phyloP scores from a whole-genome alignment of 495 filamentous ascomycete genomes.

The Penicillium desertorum region DNA sequence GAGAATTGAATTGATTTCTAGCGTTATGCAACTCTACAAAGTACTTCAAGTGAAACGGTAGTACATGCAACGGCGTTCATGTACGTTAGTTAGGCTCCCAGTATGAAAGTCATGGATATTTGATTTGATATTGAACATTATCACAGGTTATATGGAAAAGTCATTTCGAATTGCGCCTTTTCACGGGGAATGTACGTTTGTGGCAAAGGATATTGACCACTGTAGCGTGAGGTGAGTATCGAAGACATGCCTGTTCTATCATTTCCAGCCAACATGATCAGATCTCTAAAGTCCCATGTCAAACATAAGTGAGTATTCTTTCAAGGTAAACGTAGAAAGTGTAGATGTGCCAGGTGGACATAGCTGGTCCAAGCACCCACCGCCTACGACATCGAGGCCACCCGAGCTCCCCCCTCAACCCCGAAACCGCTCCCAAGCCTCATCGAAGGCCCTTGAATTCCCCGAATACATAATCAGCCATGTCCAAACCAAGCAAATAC shows the following conservation, averaged over 20 bases:
- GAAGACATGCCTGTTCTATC: background rate
- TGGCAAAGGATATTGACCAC: background rate
- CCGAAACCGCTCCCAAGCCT: conserved; percentile 15
- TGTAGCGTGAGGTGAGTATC: background rate
- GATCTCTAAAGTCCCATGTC: background rate
- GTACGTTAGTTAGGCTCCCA: background rate
- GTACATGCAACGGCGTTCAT: background rate
- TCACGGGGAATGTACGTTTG: background rate
- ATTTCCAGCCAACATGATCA: background rate
- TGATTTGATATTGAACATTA: background rate
- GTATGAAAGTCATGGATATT: conserved; percentile 13
- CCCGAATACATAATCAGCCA: conserved; percentile 28
- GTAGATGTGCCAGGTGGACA: conserved; percentile 1
- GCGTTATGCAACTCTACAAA: conserved; percentile 23
- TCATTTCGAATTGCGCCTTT: background rate
- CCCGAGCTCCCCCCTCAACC: conserved; percentile 18
- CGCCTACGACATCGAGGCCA: conserved; percentile 34
- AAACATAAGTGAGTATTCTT: background rate
- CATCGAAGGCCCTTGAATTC: conserved; percentile 16
- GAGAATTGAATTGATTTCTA: conserved; percentile 25
- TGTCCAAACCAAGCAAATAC: conserved; percentile 64
- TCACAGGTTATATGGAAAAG: background rate
- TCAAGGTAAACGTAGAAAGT: background rate
- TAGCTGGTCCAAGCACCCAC: conserved; percentile 28
- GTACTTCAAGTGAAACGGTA: background rate